Base-by-base conservation (phyloP, 192 early-diverging fungal genomes). In the Gamsiella multidivaricata region DNA sequence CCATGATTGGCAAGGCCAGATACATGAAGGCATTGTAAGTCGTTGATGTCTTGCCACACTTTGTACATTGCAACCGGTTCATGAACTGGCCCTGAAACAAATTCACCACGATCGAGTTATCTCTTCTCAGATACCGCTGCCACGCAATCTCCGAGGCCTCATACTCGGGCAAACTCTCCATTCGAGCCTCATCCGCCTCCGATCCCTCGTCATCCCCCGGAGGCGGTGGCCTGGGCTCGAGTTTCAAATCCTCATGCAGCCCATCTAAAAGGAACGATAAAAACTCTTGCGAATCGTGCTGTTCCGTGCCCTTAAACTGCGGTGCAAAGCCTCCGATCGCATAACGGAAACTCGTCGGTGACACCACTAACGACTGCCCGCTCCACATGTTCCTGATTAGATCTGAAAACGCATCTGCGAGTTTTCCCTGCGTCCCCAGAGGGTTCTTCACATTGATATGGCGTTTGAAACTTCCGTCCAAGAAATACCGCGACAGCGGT, bases 201-300 rank as follows among this genome's bases (percentile, higher is more conserved):
- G 84, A 69, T 62, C 85, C 32, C 51, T 81, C 66, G 68, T 80
- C 68, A 49, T 47, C 54, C 17, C 53, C 57, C 25, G 70, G 46
- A 0, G 83, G 80, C n/a, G 85, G 72, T 34, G 73, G 83, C 15
- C 79, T 52, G 3, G 63, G 55, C 10, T 88, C 84, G 22, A 88
- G 63, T 66, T 99, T 99, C 33, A 97, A 70, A 64, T 96, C 91
- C 80, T 98, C 97, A 70, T 99, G 97, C 18, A 99, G 70, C 0
- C 90, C 84, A 84, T 98, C 95, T 26, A 98, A 75, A 54, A 99
- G 74, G 70, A 94, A 98, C 4, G 88, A 84, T 12, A 97, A 83
- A 82, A 99, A 98, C 82, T 98, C 97, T 70, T 99, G 97, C 1
- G 93, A 93, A 82, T 99, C 97, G 31, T 99, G 95, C 75, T 99